Evolutionary conservation across 2,329 filamentous ascomycete species (phyloP).

Genomic region (Xylariaceae sp.): DNA sequence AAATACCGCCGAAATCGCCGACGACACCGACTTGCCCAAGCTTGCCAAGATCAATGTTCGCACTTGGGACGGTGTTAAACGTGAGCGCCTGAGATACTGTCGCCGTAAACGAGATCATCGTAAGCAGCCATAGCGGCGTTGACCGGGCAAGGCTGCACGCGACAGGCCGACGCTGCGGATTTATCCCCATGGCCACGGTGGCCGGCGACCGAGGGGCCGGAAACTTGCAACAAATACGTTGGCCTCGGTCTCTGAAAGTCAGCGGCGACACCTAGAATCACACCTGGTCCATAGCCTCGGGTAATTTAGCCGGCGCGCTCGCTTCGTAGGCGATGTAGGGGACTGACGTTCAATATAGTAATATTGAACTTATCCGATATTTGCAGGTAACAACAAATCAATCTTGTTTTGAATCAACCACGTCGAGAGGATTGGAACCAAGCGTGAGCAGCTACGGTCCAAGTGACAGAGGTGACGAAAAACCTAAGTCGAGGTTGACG

Average conservation of each 20-base stretch:
- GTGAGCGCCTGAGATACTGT: constrained; percentile 46
- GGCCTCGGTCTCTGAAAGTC: constrained; percentile 25
- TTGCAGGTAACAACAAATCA: constrained; percentile 1
- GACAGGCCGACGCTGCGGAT: constrained; percentile 39
- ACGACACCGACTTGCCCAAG: constrained; percentile 80
- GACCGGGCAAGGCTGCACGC: constrained; percentile 30
- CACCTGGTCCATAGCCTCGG: constrained; percentile 29
- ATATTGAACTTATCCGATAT: not conserved
- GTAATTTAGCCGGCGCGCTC: constrained; percentile 11
- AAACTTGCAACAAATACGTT: constrained; percentile 11
- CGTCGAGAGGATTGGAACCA: not conserved
- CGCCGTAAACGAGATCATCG: constrained; percentile 36
- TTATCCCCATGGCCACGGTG: constrained; percentile 43
- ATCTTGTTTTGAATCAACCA: constrained; percentile 5
- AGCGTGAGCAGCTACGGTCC: not conserved
- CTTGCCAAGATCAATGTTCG: constrained; percentile 70
- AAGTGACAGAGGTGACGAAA: not conserved
- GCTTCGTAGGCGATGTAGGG: not conserved
- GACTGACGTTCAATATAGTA: not conserved
- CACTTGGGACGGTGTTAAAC: constrained; percentile 57
- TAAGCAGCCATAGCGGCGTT: constrained; percentile 33
- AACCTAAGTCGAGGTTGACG: not conserved
- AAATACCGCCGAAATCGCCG: constrained; percentile 88
- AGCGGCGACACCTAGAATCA: constrained; percentile 19
- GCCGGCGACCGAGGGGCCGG: constrained; percentile 24